A percentile compares a stretch with the other conserved stretches of the same genome.
Evolutionary conservation across 208 protist species (phyloP).

Genomic region (Trypanosoma scelopori): DNA sequence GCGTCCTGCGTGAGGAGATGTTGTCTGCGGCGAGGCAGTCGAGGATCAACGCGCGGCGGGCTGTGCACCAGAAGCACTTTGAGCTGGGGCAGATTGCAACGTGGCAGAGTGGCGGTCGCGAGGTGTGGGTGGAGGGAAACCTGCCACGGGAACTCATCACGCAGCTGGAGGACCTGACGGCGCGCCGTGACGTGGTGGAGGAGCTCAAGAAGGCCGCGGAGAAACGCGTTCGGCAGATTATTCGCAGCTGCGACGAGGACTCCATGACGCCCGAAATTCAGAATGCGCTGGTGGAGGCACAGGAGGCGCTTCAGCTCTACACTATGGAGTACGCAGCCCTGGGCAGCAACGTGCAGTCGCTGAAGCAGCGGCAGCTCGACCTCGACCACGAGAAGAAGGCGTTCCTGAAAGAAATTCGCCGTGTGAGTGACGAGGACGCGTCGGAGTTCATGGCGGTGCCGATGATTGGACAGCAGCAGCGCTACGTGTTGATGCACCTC

Average conservation of each 20-base stretch:
- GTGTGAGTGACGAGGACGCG: constrained; percentile 76
- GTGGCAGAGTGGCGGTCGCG: constrained; percentile 46
- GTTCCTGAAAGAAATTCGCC: constrained; percentile 80
- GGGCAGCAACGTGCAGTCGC: constrained; percentile 32
- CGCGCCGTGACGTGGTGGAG: constrained; percentile 51
- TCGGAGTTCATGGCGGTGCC: constrained; percentile 53
- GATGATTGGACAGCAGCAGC: constrained; percentile 49
- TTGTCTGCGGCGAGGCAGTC: constrained; percentile 36
- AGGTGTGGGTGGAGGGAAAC: constrained; percentile 80
- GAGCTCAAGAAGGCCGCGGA: constrained; percentile 55
- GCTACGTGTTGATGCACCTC: constrained; percentile 90
- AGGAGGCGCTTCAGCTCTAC: constrained; percentile 56
- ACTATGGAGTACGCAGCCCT: constrained; percentile 54
- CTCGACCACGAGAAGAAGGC: constrained; percentile 74
- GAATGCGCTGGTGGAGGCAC: constrained; percentile 47
- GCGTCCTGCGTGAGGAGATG: constrained; percentile 59
- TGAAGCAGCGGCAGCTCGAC: constrained; percentile 43
- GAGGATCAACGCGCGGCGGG: constrained; percentile 49
- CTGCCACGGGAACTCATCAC: constrained; percentile 43
- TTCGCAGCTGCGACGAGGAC: constrained; percentile 59
- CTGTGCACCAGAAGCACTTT: constrained; percentile 66
- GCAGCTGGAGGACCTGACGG: constrained; percentile 40
- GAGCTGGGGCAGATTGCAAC: constrained; percentile 74
- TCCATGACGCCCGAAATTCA: constrained; percentile 36
- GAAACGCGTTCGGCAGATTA: constrained; percentile 48